Conservation (phyloP, 2,329 filamentous ascomycete species). For the Rhexocercosporidium sp. region DNA sequence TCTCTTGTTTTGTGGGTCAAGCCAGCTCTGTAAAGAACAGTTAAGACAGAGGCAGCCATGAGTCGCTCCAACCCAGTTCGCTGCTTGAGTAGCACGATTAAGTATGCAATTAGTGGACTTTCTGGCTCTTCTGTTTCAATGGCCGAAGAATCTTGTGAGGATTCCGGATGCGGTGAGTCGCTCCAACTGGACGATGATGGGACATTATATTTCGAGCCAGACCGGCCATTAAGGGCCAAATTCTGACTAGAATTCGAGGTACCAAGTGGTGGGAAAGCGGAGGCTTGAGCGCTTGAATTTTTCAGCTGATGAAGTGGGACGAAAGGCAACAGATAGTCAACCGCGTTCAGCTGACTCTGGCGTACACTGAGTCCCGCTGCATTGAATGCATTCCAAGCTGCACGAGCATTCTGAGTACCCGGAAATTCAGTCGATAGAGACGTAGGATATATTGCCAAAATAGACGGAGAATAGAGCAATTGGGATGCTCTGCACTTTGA, state of each 20-base stretch:
- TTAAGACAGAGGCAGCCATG: slow-evolving; percentile 71
- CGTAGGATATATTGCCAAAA: slow-evolving; percentile 71
- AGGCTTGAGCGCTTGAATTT: slow-evolving; percentile 43
- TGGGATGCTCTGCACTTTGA: slow-evolving; percentile 80
- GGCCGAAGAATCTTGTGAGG: slow-evolving; percentile 38
- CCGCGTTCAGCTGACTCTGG: slow-evolving; percentile 54
- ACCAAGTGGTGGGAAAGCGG: slow-evolving; percentile 60
- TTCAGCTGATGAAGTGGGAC: slow-evolving; percentile 51
- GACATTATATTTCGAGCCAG: slow-evolving; percentile 29
- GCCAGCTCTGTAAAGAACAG: slow-evolving; percentile 71
- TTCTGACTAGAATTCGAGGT: slow-evolving; percentile 48
- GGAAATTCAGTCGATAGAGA: slow-evolving; percentile 54
- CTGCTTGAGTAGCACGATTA: slow-evolving; percentile 67
- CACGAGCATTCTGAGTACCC: slow-evolving; percentile 52
- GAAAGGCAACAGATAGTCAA: slow-evolving; percentile 69
- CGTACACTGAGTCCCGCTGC: slow-evolving; percentile 50
- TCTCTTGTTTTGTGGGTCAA: slow-evolving; percentile 69
- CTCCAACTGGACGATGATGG: slow-evolving; percentile 30
- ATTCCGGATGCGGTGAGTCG: slow-evolving; percentile 28
- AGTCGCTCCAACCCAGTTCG: slow-evolving; percentile 63
- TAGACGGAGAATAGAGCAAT: slow-evolving; percentile 69
- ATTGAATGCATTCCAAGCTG: slow-evolving; percentile 59
- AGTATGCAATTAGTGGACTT: slow-evolving; percentile 74
- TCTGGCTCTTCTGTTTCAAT: slow-evolving; percentile 63
- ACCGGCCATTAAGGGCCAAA: slow-evolving; percentile 36